Evolutionary conservation across 1,139 yeast genomes (phyloP).

Genomic region (Diutina mesorugosa): DNA sequence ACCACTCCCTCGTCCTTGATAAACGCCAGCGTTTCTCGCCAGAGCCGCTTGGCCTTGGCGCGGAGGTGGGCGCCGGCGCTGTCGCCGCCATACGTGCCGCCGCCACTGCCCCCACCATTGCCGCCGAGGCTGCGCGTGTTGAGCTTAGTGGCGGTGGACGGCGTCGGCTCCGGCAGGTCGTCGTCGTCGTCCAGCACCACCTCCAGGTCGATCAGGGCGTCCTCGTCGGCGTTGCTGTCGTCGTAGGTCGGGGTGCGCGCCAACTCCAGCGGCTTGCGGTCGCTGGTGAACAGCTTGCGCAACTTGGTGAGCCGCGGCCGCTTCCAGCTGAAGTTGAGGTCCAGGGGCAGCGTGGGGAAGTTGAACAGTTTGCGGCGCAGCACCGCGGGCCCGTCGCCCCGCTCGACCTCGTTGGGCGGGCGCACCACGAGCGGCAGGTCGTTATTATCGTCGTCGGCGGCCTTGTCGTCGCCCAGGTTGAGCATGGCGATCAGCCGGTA

Average conservation of each 20-base stretch:
- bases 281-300: background rate
- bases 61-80: background rate
- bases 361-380: background rate
- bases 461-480: slow-evolving; percentile 30
- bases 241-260: slow-evolving; percentile 4
- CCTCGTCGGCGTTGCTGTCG: slow-evolving; percentile 13
- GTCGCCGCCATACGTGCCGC: background rate
- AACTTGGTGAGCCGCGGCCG: background rate
- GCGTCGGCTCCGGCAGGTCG: slow-evolving; percentile 3
- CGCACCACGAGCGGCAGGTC: slow-evolving; percentile 64
- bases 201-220: slow-evolving; percentile 4
- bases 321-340: background rate
- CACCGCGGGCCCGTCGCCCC: slow-evolving; percentile 5
- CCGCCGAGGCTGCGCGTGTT: background rate
- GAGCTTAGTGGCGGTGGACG: slow-evolving; percentile 6
- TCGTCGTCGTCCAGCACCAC: slow-evolving; percentile 2
- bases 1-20: background rate
- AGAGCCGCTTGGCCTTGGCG: background rate
- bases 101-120: background rate
- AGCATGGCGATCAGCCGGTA: slow-evolving; percentile 71
- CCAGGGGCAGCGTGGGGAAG: background rate
- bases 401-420: slow-evolving; percentile 64
- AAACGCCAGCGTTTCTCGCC: background rate
- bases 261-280: background rate
- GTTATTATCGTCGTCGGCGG: slow-evolving; percentile 39